These are phyloP conservation scores for Stemphylium vesicarium DNA, from an alignment of 2,329 filamentous ascomycete genomes.

Conservation along the genomic window DNA sequence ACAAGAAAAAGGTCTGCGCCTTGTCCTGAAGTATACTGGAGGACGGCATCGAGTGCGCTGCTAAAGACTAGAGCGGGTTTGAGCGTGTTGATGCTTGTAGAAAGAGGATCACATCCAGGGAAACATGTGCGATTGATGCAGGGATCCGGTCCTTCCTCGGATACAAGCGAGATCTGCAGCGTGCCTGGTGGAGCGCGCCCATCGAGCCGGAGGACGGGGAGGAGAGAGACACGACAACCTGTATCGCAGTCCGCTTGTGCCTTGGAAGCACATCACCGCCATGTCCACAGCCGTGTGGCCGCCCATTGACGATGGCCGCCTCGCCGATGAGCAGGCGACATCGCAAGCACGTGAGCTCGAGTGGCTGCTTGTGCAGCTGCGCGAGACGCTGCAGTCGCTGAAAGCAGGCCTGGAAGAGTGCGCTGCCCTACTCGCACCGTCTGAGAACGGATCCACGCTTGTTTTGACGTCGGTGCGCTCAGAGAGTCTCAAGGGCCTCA, in stretches of 20 bases:
- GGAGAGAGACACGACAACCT: conserved; percentile 1
- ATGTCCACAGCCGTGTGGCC: conserved; percentile 71
- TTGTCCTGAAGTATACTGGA: conserved; percentile 7
- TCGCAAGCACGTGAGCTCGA: conserved; percentile 64
- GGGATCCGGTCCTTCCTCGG: conserved; percentile 13
- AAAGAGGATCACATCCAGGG: not conserved
- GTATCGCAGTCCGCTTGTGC: not conserved
- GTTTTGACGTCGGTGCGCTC: conserved; percentile 86
- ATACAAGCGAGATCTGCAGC: conserved; percentile 23
- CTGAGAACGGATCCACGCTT: conserved; percentile 85
- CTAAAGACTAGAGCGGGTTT: not conserved
- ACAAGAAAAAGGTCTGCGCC: conserved; percentile 6
- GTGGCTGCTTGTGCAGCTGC: conserved; percentile 68
- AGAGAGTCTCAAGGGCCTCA: conserved; percentile 88
- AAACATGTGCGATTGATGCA: conserved; percentile 1
- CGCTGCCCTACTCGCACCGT: conserved; percentile 81
- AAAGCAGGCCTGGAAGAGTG: conserved; percentile 84
- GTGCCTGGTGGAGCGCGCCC: conserved; percentile 2
- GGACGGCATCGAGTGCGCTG: not conserved
- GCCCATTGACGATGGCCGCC: conserved; percentile 58
- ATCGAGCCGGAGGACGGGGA: conserved; percentile 6
- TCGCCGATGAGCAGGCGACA: conserved; percentile 60
- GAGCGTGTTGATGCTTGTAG: not conserved
- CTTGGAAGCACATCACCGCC: conserved; percentile 6
- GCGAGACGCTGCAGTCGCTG: conserved; percentile 66